A percentile compares a stretch with the other conserved stretches of the same genome.
phyloP scores from a whole-genome alignment of 441 rosid genomes.

The Lagerstroemia fauriei region DNA sequence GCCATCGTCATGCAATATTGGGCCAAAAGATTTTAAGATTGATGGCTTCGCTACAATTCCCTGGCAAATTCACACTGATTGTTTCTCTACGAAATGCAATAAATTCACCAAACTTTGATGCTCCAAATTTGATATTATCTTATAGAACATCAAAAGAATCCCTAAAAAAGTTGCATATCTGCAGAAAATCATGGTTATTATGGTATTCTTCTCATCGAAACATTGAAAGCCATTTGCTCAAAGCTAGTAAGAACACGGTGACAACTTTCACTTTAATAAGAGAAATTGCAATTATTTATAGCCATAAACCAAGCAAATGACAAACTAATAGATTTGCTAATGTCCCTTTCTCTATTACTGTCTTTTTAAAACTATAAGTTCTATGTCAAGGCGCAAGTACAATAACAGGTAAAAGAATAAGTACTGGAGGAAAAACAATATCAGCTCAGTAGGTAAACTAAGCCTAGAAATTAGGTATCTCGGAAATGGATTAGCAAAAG shows the following conservation, averaged over 20 bases:
- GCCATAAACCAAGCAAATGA: background rate
- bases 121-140: background rate
- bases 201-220: background rate
- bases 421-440: too few species aligned
- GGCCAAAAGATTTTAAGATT: background rate
- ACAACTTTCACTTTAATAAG: background rate
- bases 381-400: too few species aligned
- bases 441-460: too few species aligned
- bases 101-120: background rate
- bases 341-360: background rate
- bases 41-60: background rate
- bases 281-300: background rate
- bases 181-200: background rate
- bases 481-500: too few species aligned
- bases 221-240: background rate
- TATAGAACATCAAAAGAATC: background rate
- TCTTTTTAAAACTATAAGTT: too few species aligned
- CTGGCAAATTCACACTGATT: background rate
- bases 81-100: background rate
- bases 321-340: background rate
- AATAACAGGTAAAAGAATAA: too few species aligned
- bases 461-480: too few species aligned
- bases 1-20: background rate
- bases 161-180: background rate
- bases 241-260: background rate